Base-by-base conservation (phyloP, 768 basidiomycete species). In the Leccinum longicurvipes region DNA sequence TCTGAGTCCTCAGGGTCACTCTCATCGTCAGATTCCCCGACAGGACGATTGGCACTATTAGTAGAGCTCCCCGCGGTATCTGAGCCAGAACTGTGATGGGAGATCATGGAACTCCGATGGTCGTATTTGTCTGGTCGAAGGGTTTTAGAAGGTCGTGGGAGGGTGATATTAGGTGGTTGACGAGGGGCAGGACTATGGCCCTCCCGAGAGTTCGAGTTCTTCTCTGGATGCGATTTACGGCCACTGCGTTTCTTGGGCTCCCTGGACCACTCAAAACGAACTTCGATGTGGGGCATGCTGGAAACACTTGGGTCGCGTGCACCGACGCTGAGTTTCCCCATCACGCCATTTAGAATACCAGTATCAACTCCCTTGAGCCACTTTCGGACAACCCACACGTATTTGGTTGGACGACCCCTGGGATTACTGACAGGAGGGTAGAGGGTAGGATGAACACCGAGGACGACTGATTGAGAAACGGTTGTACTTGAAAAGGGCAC, bases 1-100 rank as follows among this genome's bases (percentile, higher is more conserved):
- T 98, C 95, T 44, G 91, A 92, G 66, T 98, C 96, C 67, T 98
- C 95, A 0, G 94, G 91, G 60, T 98, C 96, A 57, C 90, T 93
- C 45, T 94, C 93, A 15, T 89, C 86, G 0, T 79, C 91, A 2
- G 81, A 79, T 47, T 85, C 84, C 14, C 70, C 73, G 24, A 39
- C 42, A 9, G 65, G 60, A n/a, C 27, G 59, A 34, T 67, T 58
- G 1, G 55, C 53, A 46, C 60, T 56, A n/a, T 64, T 66, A 15
- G 24, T 48, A 28, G 55, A 24, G 57, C 66, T 73, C 11, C 60
- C 67, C 27, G 67, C 63, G 51, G 67, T 62, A 54, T 65, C 69
- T 31, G 73, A 73, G 56, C 73, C 67, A 42, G 70, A 62, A 59
- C 76, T 80, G 10, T 72, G 70, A 19, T 71, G 72, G 17, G 78